Evolutionary conservation across 2,329 filamentous ascomycete species (phyloP).

Genomic region (Zelopaecilomyces penicillatus): DNA sequence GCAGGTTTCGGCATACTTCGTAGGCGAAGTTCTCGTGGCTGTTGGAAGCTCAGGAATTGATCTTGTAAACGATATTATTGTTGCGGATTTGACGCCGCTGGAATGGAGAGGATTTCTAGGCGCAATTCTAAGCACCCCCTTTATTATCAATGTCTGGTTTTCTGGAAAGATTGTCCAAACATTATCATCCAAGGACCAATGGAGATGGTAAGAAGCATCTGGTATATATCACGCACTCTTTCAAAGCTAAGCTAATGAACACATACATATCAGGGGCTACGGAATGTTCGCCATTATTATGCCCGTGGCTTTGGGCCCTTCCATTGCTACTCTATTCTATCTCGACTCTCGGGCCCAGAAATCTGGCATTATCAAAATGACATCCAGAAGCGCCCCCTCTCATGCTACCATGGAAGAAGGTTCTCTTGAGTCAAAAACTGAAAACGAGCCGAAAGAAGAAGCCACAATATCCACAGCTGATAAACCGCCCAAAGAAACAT

Average conservation of each 20-base stretch:
- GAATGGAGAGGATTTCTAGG: not conserved
- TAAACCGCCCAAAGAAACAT: conserved; percentile 13
- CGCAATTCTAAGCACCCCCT: not conserved
- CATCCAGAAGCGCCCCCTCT: conserved; percentile 21
- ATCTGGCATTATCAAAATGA: conserved; percentile 34
- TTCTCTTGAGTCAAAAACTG: conserved; percentile 18
- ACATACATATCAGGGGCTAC: conserved; percentile 29
- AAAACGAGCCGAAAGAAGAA: conserved; percentile 12
- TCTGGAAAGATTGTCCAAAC: not conserved
- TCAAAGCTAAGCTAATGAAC: no score
- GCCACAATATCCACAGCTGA: conserved; percentile 12
- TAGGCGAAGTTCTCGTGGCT: not conserved
- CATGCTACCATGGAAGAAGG: no score
- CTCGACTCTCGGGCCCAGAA: conserved; percentile 51
- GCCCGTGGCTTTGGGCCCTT: conserved; percentile 45
- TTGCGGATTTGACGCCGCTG: not conserved
- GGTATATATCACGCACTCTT: no score
- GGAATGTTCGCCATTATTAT: conserved; percentile 53
- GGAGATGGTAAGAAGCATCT: not conserved
- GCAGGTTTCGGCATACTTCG: not conserved
- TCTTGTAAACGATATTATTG: not conserved
- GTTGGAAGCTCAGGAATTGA: not conserved
- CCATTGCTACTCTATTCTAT: conserved; percentile 42
- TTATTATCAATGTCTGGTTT: not conserved
- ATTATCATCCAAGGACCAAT: not conserved